Evolutionary conservation across 495 filamentous ascomycete genomes (phyloP), one percentile per base, ranked within the genome.

Genomic region (Talaromyces trachyspermus): DNA sequence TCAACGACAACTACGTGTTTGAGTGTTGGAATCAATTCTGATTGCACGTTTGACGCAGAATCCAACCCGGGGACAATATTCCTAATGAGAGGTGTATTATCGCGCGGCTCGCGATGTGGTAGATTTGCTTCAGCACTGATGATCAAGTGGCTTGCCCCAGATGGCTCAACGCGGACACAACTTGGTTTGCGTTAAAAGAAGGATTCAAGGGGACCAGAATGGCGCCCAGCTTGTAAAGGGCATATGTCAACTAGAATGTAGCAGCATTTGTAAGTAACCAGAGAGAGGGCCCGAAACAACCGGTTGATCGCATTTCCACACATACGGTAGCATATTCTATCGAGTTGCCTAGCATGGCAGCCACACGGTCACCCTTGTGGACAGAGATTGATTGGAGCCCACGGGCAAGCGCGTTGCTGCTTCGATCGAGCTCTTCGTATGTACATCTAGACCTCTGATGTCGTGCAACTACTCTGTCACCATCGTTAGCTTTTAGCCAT

Each of bases 181-280:
- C 81, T 63, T 98, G 92, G 11, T 68, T 58, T 15, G 75, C 66
- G 56, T 89, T 95, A 74, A 96, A 98, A 0, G 81, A 86, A 2
- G 89, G 91, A 64, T 98, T 98, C 25, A 98, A 71, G 2, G 92
- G 92, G 2, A 95, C 90, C 48, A 96, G 69, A 40, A 96, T 83
- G 35, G 88, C 92, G 12, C 92, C 92, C 2, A 96, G 75, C 62
- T 98, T 96, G 64, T 92, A 95, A 17, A 95, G 52, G 4, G 89
- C 89, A 66, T 98, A 96, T 18, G 85, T 94, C 12, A 79, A 64
- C 61, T 83, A 46, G n/a, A n/a, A n/a, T n/a, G n/a, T n/a, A 12
- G 19, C 26, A 26, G 7, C 8, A 17, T n/a, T 19, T 19, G 12
- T 14, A 5, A 2, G 23, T 44, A 2, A 29, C 19, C 22, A 25